These are phyloP conservation scores for Camelina laxa DNA, from an alignment of 345 rosid genomes.

Conservation along the genomic window DNA sequence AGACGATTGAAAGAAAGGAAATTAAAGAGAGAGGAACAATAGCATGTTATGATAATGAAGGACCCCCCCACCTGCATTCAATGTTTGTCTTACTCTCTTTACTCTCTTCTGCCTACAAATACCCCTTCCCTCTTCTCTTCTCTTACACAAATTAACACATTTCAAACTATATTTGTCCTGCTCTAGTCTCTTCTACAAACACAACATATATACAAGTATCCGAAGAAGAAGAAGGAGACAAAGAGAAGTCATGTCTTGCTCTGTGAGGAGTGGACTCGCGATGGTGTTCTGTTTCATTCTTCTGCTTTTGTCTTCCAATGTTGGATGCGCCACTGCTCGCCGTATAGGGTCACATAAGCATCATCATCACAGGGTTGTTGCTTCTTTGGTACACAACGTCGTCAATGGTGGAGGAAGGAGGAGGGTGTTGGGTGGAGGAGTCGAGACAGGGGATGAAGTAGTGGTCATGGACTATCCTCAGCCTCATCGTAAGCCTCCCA, in stretches of 20 bases:
- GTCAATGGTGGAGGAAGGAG: constrained; percentile 36
- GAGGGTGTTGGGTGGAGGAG: constrained; percentile 36
- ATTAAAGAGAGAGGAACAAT: constrained; percentile 36
- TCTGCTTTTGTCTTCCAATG: constrained; percentile 38
- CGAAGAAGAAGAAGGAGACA: constrained; percentile 1
- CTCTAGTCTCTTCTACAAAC: constrained; percentile 13
- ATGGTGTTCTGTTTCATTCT: constrained; percentile 33
- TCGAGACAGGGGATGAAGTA: constrained; percentile 46
- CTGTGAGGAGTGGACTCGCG: constrained; percentile 16
- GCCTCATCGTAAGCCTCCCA: constrained; percentile 91
- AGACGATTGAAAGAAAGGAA: neutral
- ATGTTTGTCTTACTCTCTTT: constrained; percentile 46
- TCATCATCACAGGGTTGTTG: constrained; percentile 36
- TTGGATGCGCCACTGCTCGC: constrained; percentile 34
- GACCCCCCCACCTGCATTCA: constrained; percentile 46
- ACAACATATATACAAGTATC: neutral
- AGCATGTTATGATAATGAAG: constrained; percentile 47
- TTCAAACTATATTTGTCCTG: constrained; percentile 21
- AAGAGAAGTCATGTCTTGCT: constrained; percentile 41
- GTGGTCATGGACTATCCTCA: constrained; percentile 87
- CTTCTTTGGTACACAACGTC: neutral
- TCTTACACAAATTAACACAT: constrained; percentile 23
- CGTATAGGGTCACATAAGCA: constrained; percentile 27
- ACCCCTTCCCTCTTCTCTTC: constrained; percentile 38
- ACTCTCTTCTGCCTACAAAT: constrained; percentile 41